A percentile compares a stretch with the other conserved stretches of the same genome.
phyloP scores from a whole-genome alignment of 768 basidiomycete genomes.

The Mycena rosella region DNA sequence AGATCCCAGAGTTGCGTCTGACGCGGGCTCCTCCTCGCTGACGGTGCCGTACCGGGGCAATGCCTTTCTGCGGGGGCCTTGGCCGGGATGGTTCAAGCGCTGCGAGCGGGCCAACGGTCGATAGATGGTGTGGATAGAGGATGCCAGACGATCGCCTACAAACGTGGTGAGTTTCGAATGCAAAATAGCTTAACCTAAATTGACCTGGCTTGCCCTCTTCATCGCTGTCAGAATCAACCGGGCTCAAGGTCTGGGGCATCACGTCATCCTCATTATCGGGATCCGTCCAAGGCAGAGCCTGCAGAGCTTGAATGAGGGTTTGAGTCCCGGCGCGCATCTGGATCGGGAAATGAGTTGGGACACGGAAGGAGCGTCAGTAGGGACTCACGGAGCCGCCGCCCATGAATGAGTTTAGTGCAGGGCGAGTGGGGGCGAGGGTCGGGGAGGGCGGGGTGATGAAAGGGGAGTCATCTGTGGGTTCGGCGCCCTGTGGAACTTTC shows the following conservation, averaged over 20 bases:
- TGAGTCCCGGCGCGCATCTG: conserved; percentile 92
- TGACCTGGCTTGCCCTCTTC: conserved; percentile 64
- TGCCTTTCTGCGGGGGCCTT: conserved; percentile 37
- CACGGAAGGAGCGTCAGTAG: conserved; percentile 23
- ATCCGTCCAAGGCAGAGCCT: conserved; percentile 85
- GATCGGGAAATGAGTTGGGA: conserved; percentile 30
- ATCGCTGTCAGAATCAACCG: conserved; percentile 72
- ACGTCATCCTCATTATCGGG: conserved; percentile 79
- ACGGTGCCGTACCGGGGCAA: conserved; percentile 40
- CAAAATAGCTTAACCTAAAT: conserved; percentile 1
- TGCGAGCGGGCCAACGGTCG: conserved; percentile 81
- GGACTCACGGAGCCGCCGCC: conserved; percentile 78
- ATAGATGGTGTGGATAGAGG: conserved; percentile 91
- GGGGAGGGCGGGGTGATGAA: conserved; percentile 85
- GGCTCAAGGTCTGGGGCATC: conserved; percentile 54
- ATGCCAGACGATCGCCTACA: conserved; percentile 69
- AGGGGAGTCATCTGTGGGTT: conserved; percentile 63
- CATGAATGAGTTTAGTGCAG: conserved; percentile 66
- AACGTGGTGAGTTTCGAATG: conserved; percentile 4
- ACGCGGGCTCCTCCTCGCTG: conserved; percentile 48
- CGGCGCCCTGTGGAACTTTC: conserved; percentile 31
- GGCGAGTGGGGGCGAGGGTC: conserved; percentile 56
- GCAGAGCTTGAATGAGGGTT: conserved; percentile 89
- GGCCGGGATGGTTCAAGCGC: conserved; percentile 49
- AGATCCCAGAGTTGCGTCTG: conserved; percentile 44